These are phyloP conservation scores for Cladosporium colombiae DNA, from an alignment of 2,329 filamentous ascomycete genomes.

Conservation along the genomic window DNA sequence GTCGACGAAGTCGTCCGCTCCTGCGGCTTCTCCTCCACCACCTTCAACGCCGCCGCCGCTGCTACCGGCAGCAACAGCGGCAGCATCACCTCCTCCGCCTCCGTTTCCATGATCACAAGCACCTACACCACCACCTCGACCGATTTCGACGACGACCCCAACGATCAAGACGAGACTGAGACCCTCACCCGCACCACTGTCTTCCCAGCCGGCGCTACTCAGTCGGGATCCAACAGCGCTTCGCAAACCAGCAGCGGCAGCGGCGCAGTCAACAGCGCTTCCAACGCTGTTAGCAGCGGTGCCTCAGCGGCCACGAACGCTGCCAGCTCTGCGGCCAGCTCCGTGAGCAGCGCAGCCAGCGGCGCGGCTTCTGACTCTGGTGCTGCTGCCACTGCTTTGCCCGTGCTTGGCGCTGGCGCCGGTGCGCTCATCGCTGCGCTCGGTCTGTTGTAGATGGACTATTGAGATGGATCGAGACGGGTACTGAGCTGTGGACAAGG, in stretches of 20 bases:
- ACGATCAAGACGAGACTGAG: constrained; percentile 7
- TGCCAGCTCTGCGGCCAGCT: background rate
- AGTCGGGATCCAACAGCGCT: constrained; percentile 1
- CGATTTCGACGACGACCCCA: constrained; percentile 17
- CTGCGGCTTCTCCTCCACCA: constrained; percentile 35
- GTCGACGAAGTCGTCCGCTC: constrained; percentile 32
- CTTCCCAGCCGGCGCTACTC: constrained; percentile 1
- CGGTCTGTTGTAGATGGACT: constrained; percentile 1
- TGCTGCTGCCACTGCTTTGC: constrained; percentile 13
- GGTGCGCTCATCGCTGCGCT: constrained; percentile 2
- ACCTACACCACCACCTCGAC: constrained; percentile 11
- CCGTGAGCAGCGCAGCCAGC: constrained; percentile 3
- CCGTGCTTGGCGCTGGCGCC: constrained; percentile 16
- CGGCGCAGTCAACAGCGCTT: background rate
- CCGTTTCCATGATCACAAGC: constrained; percentile 15
- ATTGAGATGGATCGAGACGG: background rate
- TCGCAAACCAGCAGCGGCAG: background rate
- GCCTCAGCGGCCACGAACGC: background rate
- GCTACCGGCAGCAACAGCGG: constrained; percentile 3
- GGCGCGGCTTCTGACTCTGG: background rate
- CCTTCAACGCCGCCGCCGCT: constrained; percentile 28
- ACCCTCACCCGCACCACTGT: constrained; percentile 13
- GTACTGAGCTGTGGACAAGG: background rate
- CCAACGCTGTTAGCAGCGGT: background rate
- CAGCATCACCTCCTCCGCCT: constrained; percentile 10